A percentile compares a stretch with the other conserved stretches of the same genome.
Evolutionary conservation across 1,139 yeast genomes (phyloP).

Genomic region (Scheffersomyces illinoinensis): DNA sequence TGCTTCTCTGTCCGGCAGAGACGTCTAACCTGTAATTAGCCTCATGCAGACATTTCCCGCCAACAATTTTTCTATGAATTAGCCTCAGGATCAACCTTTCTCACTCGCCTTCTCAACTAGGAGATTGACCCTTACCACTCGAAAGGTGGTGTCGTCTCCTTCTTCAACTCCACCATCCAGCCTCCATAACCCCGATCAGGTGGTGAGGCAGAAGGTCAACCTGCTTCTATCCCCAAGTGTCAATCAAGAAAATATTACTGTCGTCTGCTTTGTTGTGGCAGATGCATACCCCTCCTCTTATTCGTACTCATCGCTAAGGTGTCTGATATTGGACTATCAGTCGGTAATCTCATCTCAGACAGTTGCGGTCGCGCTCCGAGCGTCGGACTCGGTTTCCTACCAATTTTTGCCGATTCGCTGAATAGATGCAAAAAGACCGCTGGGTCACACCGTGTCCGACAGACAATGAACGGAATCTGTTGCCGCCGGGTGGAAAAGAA

Average conservation of each 20-base stretch:
- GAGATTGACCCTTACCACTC: neutral
- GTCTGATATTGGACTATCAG: slow-evolving; percentile 14
- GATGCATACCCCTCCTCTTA: slow-evolving; percentile 3
- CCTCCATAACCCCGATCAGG: neutral
- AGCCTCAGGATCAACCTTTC: neutral
- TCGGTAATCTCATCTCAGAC: neutral
- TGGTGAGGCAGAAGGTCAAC: neutral
- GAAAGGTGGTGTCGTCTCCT: neutral
- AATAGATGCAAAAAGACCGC: neutral
- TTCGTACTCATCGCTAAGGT: slow-evolving; percentile 12
- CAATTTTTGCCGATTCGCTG: neutral
- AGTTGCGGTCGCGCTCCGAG: neutral
- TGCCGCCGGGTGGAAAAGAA: neutral
- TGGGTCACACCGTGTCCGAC: neutral
- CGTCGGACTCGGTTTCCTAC: neutral
- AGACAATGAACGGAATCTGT: neutral
- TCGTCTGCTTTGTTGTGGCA: neutral
- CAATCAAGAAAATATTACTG: neutral
- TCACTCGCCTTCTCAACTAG: neutral
- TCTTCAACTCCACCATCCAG: neutral
- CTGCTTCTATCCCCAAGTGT: neutral
- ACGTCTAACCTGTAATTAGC: neutral
- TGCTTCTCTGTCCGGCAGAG: neutral
- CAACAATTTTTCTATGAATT: neutral
- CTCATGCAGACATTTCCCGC: neutral